A percentile compares a stretch with the other conserved stretches of the same genome.
phyloP scores from a whole-genome alignment of 1,284 basidiomycete genomes.

The Pseudozyma pruni region DNA sequence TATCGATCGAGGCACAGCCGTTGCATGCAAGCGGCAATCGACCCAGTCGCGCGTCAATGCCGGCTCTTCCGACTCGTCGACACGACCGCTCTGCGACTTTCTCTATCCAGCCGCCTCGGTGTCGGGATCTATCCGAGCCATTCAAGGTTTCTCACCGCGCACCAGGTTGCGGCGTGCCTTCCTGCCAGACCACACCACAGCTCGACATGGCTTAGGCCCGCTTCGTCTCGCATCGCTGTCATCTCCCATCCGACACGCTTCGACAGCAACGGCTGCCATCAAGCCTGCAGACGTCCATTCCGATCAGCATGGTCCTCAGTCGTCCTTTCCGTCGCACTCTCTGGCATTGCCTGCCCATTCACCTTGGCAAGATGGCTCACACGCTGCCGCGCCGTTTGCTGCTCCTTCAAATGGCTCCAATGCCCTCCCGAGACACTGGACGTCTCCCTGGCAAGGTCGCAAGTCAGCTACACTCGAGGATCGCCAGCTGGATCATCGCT shows the following conservation, averaged over 20 bases:
- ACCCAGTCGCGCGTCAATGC: background rate
- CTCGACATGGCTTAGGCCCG: background rate
- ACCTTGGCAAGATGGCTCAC: background rate
- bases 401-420: background rate
- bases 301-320: background rate
- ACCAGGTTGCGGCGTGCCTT: slow-evolving; percentile 1
- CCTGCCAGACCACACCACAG: background rate
- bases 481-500: background rate
- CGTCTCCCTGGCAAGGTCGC: slow-evolving; percentile 6
- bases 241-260: slow-evolving; percentile 3
- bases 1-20: slow-evolving; percentile 8
- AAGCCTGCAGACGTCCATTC: background rate
- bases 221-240: too few relatives aligned
- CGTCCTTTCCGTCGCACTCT: background rate
- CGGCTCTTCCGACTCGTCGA: background rate
- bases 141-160: background rate
- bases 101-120: slow-evolving; percentile 1
- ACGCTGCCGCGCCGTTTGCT: background rate
- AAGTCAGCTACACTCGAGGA: background rate
- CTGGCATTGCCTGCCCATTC: background rate
- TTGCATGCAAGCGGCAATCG: background rate
- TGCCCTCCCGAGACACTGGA: slow-evolving; percentile 13
- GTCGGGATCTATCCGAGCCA: background rate
- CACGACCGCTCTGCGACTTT: slow-evolving; percentile 5
- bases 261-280: slow-evolving; percentile 13